Evolutionary conservation across 805 yeast species (phyloP), one percentile per base, ranked within the genome.

Genomic region (Hanseniaspora mollemarum): DNA sequence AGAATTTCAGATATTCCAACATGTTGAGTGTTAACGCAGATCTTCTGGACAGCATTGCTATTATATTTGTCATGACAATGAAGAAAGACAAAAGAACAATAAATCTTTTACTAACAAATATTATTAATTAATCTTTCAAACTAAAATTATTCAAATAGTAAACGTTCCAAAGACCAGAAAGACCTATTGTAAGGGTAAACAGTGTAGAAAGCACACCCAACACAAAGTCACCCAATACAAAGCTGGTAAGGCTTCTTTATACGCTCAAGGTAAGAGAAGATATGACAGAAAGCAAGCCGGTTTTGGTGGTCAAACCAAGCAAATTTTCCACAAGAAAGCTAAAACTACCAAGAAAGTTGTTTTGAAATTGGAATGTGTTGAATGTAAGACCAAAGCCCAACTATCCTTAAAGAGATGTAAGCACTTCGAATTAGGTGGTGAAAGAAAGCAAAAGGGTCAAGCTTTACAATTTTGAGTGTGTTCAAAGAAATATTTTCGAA

Each of bases 281-380:
- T 92, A 92, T 80, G 98, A 92, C 90, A 95, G 99, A 78, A 92
- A 92, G 78, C 98, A 92, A 80, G 72, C 84, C 68, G 98, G 98
- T 87, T 92, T 81, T 78, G 99, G 99, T 86, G 99, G 99, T 86
- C 99, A 92, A 80, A 92, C 98, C 77, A 92, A 87, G 81, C 98
- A 82, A 72, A 83, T 92, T 77, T 92, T 92, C 96, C 97, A 87
- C 85, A 92, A 92, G 86, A 92, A 92, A 77, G 98, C 98, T 68
- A 92, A 92, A 87, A 92, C 97, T 66, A 92, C 98, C 81, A 92
- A 92, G 87, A 92, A 92, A 85, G 95, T 92, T 73, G 98, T 92
- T 62, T 83, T 92, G 72, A 90, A 96, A 80, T 83, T 92, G 71
- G 98, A 92, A 81, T 92, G 98, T 85, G 87, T 88, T 67, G 79